Base-by-base conservation (phyloP, 768 basidiomycete species). In the Russula griseocarnosa region DNA sequence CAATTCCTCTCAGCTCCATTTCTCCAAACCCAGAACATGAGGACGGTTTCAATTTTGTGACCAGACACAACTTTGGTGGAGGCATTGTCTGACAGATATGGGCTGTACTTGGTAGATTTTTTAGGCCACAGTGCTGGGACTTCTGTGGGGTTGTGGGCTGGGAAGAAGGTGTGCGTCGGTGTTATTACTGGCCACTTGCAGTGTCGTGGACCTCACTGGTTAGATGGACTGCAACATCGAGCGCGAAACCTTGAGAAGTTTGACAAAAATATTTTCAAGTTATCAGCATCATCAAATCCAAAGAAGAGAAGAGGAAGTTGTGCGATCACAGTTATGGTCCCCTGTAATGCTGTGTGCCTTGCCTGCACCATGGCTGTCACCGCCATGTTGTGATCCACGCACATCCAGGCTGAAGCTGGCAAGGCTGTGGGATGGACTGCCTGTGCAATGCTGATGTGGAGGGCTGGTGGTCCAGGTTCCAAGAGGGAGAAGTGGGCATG, bases 31-130 rank as follows among this genome's bases (percentile, higher is more conserved):
- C 87, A 90, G 5, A 85, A 80, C 1, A 77, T 73, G 18, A 90
- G 79, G 42, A 89, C 74, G 1, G 75, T 71, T 62, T 85, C 83
- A 22, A 90, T 69, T 20, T 77, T 73, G 30, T 77, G 74, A 24
- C 71, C 73, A 16, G 74, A 78, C 7, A 80, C 75, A 20, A 79
- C 74, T 52, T 71, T 72, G 53, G 70, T 67, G 56, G 67, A 47
- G n/a, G 65, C 56, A 11, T 40, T 40, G 14, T 65, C 65, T 7
- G 67, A 67, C 2, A 55, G 13, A 11, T 58, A 67, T 14, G 49
- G 49, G n/a, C 60, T 65, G 24, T 67, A 68, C 36, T 66, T 65
- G 16, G 58, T 40, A 40, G 38, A 46, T 44, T 26, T 50, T 46
- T 58, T 32, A 60, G 59, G 8, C 55, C 66, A 22, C 63, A 56